These are phyloP conservation scores for Leccinum disarticulatum DNA, from an alignment of 768 basidiomycete species.

Conservation along the genomic window DNA sequence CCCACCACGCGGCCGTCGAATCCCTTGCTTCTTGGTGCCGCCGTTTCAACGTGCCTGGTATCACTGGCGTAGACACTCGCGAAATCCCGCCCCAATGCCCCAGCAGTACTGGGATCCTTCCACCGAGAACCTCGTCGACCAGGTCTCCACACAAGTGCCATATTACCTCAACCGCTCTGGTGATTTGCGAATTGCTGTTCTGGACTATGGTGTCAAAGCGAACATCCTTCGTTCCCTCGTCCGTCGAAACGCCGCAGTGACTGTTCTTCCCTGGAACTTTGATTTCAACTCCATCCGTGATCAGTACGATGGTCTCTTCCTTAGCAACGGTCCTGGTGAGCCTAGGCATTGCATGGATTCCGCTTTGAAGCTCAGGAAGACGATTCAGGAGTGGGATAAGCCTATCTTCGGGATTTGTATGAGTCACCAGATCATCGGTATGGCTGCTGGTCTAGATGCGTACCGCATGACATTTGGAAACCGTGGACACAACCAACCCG, in stretches of 20 bases:
- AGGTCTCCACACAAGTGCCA: constrained; percentile 81
- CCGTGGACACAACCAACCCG: constrained; percentile 98
- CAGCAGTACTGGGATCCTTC: constrained; percentile 94
- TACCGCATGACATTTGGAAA: constrained; percentile 99
- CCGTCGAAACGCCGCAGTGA: constrained; percentile 87
- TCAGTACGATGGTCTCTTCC: constrained; percentile 91
- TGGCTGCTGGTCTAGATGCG: constrained; percentile 94
- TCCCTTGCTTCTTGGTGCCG: constrained; percentile 92
- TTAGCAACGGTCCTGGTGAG: constrained; percentile 96
- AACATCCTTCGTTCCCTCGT: constrained; percentile 95
- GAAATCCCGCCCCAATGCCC: constrained; percentile 72
- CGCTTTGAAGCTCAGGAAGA: constrained; percentile 74
- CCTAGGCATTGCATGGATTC: constrained; percentile 88
- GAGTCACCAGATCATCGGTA: constrained; percentile 97
- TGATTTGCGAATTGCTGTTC: constrained; percentile 88
- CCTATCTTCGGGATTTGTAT: constrained; percentile 99
- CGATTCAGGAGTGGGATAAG: constrained; percentile 85
- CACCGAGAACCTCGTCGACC: constrained; percentile 88
- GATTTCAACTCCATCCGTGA: constrained; percentile 93
- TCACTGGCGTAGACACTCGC: constrained; percentile 96
- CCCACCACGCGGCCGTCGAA: constrained; percentile 93
- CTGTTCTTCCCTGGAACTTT: constrained; percentile 96
- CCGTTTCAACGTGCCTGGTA: constrained; percentile 85
- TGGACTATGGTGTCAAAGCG: constrained; percentile 97
- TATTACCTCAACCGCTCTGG: constrained; percentile 87